Base-by-base conservation (phyloP, 1,284 basidiomycete genomes). In the Leccinum pachyderme region DNA sequence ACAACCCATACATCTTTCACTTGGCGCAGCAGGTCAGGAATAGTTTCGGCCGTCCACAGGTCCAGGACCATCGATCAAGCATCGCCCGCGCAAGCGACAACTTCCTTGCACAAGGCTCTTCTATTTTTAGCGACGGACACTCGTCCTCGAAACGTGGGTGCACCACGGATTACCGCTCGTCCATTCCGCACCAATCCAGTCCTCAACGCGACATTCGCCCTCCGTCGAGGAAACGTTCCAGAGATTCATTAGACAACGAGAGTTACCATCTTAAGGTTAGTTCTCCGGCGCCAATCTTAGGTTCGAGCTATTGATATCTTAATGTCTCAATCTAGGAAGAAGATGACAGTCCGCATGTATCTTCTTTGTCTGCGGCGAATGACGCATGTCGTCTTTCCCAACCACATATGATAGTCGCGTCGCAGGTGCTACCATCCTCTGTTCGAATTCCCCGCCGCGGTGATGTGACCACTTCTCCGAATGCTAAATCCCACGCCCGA, bases 191-290 rank as follows among this genome's bases (percentile, higher is more conserved):
- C 27, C 69, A 53, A 12, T 22, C 58, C 11, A 61, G 39, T 47
- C 56, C 64, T 46, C 59, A 57, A 32, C 61, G 52, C 39, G 58
- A 59, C 37, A 11, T 56, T 53, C 69, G 58, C 31, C 57, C 66
- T 24, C 67, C 68, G 9, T 66, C 72, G 2, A 73, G 70, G 49
- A 73, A 70, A 61, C 72, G 68, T 41, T 72, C 70, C 8, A 72
- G 68, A 45, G 72, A 73, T 52, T 43, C 52, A 37, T 56, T 71
- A 55, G 72, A 70, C 28, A 68, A 68, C 22, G 57, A 47, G 47
- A 58, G 29, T 69, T 72, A 55, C 57, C 67, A 32, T 45, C 61
- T 71, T 63, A 71, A 70, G 71, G 68, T 70, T 57, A 59, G 68
- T 67, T 49, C 51, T 22, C 52, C 57, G 58, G 68, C 70, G 67